Conservation (phyloP, 2,329 filamentous ascomycete species). For the Onygenales sp. region DNA sequence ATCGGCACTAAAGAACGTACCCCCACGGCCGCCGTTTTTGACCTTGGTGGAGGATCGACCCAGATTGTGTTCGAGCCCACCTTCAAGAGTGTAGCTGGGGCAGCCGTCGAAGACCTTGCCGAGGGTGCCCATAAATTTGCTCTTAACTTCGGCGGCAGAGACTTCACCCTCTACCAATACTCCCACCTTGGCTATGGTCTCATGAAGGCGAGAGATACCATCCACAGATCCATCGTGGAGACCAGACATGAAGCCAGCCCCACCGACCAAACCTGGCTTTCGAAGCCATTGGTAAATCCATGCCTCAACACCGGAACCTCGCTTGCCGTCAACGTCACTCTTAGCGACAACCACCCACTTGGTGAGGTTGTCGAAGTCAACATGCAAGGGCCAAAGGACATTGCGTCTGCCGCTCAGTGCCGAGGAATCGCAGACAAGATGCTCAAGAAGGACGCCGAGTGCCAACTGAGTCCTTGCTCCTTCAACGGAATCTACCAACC, state of each 20-base stretch:
- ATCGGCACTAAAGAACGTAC: conserved; percentile 87
- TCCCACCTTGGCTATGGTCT: conserved; percentile 94
- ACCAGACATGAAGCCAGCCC: conserved; percentile 57
- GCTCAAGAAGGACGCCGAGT: conserved; percentile 74
- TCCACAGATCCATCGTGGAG: conserved; percentile 67
- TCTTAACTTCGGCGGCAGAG: conserved; percentile 77
- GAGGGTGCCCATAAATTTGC: conserved; percentile 95
- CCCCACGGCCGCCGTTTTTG: conserved; percentile 88
- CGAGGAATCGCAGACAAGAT: conserved; percentile 84
- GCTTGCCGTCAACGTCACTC: conserved; percentile 61
- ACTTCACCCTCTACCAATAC: conserved; percentile 94
- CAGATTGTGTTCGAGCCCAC: conserved; percentile 98
- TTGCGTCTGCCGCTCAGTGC: conserved; percentile 70
- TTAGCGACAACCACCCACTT: conserved; percentile 57
- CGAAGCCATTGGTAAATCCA: conserved; percentile 65
- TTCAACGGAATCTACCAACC: conserved; percentile 98
- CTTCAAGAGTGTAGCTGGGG: conserved; percentile 65
- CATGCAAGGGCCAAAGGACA: conserved; percentile 71
- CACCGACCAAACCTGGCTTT: conserved; percentile 56
- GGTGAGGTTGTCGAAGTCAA: conserved; percentile 60
- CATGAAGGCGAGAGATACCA: conserved; percentile 84
- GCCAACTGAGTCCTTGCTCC: conserved; percentile 81
- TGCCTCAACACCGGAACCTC: conserved; percentile 76
- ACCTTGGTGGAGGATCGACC: conserved; percentile 91
- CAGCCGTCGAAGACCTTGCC: conserved; percentile 74